A percentile compares a stretch with the other conserved stretches of the same genome.
Evolutionary conservation across 2,329 filamentous ascomycete genomes (phyloP).

Genomic region (Acephala macrosclerotiorum): DNA sequence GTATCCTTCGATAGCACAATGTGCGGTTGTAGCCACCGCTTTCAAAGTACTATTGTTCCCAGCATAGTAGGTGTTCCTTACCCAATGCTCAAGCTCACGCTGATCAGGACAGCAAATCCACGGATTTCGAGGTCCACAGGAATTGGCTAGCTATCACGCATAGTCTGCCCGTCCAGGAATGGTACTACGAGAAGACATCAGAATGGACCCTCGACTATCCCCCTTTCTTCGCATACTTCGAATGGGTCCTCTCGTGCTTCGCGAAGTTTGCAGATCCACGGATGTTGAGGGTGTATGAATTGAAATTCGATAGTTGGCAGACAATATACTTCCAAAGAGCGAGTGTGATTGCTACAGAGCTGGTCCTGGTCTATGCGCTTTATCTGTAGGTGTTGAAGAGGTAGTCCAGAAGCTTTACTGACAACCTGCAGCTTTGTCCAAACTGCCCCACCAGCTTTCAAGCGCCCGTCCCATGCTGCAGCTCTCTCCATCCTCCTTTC

Average conservation of each 20-base stretch:
- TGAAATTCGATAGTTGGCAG: slow-evolving; percentile 90
- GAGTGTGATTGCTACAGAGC: slow-evolving; percentile 86
- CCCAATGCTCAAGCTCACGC: neutral
- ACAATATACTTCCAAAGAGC: slow-evolving; percentile 91
- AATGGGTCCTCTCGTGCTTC: slow-evolving; percentile 87
- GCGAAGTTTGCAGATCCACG: slow-evolving; percentile 79
- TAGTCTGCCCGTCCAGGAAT: slow-evolving; percentile 84
- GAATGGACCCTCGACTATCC: slow-evolving; percentile 99
- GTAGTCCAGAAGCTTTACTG: slow-evolving; percentile 29
- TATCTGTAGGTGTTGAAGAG: slow-evolving; percentile 63
- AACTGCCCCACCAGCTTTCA: slow-evolving; percentile 69
- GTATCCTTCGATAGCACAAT: slow-evolving; percentile 89
- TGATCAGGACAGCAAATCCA: slow-evolving; percentile 78
- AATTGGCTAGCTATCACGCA: slow-evolving; percentile 98
- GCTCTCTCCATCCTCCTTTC: slow-evolving; percentile 91
- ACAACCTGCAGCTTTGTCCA: slow-evolving; percentile 70
- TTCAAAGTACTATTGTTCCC: slow-evolving; percentile 94
- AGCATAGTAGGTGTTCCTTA: slow-evolving; percentile 77
- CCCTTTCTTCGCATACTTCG: slow-evolving; percentile 97
- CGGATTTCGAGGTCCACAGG: slow-evolving; percentile 97
- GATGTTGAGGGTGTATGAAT: slow-evolving; percentile 82
- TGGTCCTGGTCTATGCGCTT: slow-evolving; percentile 84
- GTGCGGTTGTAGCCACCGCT: slow-evolving; percentile 83
- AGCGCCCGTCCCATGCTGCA: slow-evolving; percentile 81
- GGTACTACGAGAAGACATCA: slow-evolving; percentile 97